Percentiles rank a stretch among this genome's conserved stretches.
Conservation (phyloP, 768 basidiomycete genomes). For the Lactifluus subvellereus region DNA sequence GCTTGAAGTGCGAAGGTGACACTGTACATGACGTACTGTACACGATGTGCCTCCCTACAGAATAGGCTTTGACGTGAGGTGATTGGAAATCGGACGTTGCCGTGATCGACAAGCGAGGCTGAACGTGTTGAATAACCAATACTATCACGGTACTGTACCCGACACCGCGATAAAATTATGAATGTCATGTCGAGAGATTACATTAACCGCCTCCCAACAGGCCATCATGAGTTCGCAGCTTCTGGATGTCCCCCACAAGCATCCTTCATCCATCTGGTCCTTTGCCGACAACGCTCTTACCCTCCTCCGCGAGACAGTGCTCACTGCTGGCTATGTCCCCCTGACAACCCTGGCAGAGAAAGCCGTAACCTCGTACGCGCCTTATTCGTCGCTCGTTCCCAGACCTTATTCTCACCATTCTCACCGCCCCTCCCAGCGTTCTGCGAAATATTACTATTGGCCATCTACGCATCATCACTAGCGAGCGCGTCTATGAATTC, state of each 20-base stretch:
- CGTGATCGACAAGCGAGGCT: neutral
- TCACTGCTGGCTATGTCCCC: conserved; percentile 6
- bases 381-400: neutral
- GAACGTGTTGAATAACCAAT: too few species aligned
- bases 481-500: neutral
- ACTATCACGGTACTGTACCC: too few species aligned
- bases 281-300: conserved; percentile 10
- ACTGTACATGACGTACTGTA: too few species aligned
- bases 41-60: too few species aligned
- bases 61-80: too few species aligned
- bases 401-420: neutral
- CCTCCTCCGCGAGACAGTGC: neutral
- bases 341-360: conserved; percentile 11
- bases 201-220: neutral
- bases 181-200: neutral
- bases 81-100: neutral
- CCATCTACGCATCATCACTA: conserved; percentile 1
- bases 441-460: conserved; percentile 4
- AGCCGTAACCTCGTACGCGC: conserved; percentile 7
- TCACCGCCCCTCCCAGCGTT: neutral
- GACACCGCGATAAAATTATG: neutral
- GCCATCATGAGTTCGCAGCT: conserved; percentile 8
- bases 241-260: conserved; percentile 4
- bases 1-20: too few species aligned
- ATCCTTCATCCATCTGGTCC: conserved; percentile 12